A percentile compares a stretch with the other conserved stretches of the same genome.
phyloP scores from a whole-genome alignment of 441 rosid genomes.

The Breynia disticha region DNA sequence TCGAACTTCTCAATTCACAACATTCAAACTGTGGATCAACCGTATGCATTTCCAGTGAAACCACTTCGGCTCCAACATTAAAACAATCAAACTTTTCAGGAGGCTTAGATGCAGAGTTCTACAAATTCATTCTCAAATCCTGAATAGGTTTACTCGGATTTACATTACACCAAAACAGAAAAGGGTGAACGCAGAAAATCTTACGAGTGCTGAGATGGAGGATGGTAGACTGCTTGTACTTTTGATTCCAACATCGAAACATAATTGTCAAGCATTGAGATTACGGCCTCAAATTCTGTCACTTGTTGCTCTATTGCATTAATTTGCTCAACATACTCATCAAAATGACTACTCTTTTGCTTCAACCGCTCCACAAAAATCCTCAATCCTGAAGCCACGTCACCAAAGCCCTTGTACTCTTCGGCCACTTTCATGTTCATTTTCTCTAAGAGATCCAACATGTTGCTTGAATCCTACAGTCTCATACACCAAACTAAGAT shows the following conservation, averaged over 20 bases:
- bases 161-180: too few relatives aligned
- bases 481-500: not conserved
- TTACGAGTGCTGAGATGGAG: not conserved
- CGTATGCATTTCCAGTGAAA: too few relatives aligned
- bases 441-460: slow-evolving; percentile 68
- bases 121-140: too few relatives aligned
- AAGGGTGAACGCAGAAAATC: too few relatives aligned
- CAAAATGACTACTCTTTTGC: slow-evolving; percentile 48
- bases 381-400: slow-evolving; percentile 68
- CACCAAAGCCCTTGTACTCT: slow-evolving; percentile 64
- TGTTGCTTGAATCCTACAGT: slow-evolving; percentile 52
- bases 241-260: slow-evolving; percentile 65
- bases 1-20: too few relatives aligned
- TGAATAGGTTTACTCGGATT: too few relatives aligned
- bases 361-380: slow-evolving; percentile 73
- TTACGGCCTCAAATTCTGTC: slow-evolving; percentile 65
- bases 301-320: slow-evolving; percentile 68
- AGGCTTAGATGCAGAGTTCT: too few relatives aligned
- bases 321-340: slow-evolving; percentile 63
- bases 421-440: slow-evolving; percentile 66
- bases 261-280: slow-evolving; percentile 71
- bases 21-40: too few relatives aligned
- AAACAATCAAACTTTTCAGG: too few relatives aligned
- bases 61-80: too few relatives aligned
- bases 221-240: slow-evolving; percentile 35